Base-by-base conservation (phyloP, 495 filamentous ascomycete genomes). In the Aspergillus asperescens region DNA sequence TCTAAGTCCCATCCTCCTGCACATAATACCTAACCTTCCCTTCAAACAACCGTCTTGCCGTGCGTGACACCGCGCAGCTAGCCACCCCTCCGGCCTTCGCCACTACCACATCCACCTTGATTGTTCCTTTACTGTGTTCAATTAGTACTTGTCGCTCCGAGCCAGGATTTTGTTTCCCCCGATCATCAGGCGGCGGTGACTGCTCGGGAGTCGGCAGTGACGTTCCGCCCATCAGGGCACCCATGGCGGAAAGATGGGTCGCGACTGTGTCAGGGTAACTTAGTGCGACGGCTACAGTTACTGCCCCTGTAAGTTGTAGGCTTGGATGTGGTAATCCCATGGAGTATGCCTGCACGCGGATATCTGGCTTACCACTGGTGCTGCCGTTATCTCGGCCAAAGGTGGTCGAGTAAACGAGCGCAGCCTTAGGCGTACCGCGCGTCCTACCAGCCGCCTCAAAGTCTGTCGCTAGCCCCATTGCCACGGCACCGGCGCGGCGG, bases 241-340 rank as follows among this genome's bases (percentile, higher is more conserved):
- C n/a, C n/a, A n/a, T n/a, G n/a, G n/a, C n/a, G n/a, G n/a, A n/a
- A n/a, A n/a, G n/a, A n/a, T n/a, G n/a, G n/a, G n/a, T n/a, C n/a
- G n/a, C n/a, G n/a, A 27, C 27, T 25, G 68, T 69, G 2, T 62
- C 66, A 5, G 58, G 51, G 12, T 64, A 55, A n/a, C 53, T 42
- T 18, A 64, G 50, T 1, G 68, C 64, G 1, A 60, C 58, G 1
- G 55, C 62, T 8, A 71, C 28, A 39, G 61, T 66, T 6, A 71
- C 64, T 8, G 66, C 68, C 8, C 68, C 66, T 2, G 68, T 71
- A 9, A 71, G 52, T 23, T 69, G 68, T 0, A 71, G 47, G 49
- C 60, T 69, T 2, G 64, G 49, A 57, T 71, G 68, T 0, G 35
- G 41, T n/a, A 63, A 63, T 1, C 68, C 66, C 64, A 65, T 60